Evolutionary conservation across 2,329 filamentous ascomycete genomes (phyloP).

Genomic region (Aspergillus fijiensis): DNA sequence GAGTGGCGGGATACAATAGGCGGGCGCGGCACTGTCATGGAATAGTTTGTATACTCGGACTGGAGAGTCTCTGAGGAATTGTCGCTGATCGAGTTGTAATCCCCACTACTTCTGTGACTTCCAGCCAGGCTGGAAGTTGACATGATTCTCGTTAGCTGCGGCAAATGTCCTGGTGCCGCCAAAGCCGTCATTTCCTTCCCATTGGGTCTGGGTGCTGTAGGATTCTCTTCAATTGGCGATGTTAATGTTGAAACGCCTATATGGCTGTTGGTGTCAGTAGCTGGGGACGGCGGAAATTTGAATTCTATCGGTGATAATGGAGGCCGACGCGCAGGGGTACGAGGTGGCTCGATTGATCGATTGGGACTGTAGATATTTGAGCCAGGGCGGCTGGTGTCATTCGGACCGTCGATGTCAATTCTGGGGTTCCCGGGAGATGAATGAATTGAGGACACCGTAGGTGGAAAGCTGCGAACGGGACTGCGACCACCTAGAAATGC

Average conservation of each 20-base stretch:
- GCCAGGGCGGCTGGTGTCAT: slow-evolving; percentile 24
- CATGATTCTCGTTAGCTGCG: slow-evolving; percentile 63
- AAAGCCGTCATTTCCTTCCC: slow-evolving; percentile 27
- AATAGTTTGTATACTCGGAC: slow-evolving; percentile 71
- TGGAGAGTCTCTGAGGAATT: slow-evolving; percentile 89
- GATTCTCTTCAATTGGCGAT: slow-evolving; percentile 28
- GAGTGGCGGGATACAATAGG: slow-evolving; percentile 33
- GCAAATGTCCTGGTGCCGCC: slow-evolving; percentile 31
- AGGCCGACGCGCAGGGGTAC: slow-evolving; percentile 40
- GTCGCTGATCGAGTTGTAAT: slow-evolving; percentile 94
- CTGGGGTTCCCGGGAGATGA: slow-evolving; percentile 28
- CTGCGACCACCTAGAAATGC: slow-evolving; percentile 31
- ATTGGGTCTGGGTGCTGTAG: slow-evolving; percentile 17
- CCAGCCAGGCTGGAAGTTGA: slow-evolving; percentile 73
- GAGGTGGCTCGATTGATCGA: slow-evolving; percentile 40
- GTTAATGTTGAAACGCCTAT: slow-evolving; percentile 30
- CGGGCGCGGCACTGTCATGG: slow-evolving; percentile 55
- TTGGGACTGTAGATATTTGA: slow-evolving; percentile 34
- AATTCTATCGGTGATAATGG: slow-evolving; percentile 48
- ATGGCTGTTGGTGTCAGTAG: slow-evolving; percentile 27
- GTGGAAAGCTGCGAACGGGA: slow-evolving; percentile 34
- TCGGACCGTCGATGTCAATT: slow-evolving; percentile 36
- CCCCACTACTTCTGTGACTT: slow-evolving; percentile 86
- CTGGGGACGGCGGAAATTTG: slow-evolving; percentile 55
- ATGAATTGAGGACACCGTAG: slow-evolving; percentile 32